Percentiles rank a stretch among this genome's conserved stretches.
Conservation (phyloP, 495 filamentous ascomycete genomes). For the Thermochaetoides thermophila region DNA sequence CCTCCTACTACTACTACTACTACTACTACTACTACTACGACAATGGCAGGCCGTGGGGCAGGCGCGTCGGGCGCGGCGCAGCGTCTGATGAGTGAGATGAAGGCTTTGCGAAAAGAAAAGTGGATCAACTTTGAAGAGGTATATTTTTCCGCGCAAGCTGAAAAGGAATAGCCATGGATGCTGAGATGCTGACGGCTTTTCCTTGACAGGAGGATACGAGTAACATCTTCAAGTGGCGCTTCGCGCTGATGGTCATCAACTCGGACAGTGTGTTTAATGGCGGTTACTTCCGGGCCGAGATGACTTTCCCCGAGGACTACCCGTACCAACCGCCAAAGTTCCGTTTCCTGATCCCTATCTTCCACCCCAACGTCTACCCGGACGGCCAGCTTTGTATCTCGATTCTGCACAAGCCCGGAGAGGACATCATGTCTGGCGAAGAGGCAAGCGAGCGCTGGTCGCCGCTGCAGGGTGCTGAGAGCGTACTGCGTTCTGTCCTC, state of each 20-base stretch:
- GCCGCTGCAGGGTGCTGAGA: conserved; percentile 82
- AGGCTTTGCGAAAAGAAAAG: conserved; percentile 42
- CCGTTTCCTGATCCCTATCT: conserved; percentile 61
- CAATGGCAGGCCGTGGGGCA: conserved; percentile 7
- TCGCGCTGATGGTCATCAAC: conserved; percentile 86
- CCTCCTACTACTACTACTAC: no score
- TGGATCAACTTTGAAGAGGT: conserved; percentile 72
- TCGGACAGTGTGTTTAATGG: conserved; percentile 81
- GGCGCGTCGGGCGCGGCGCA: conserved; percentile 45
- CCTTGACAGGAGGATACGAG: no score
- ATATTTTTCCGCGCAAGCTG: background rate
- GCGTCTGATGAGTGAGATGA: conserved; percentile 82
- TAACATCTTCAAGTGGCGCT: conserved; percentile 71
- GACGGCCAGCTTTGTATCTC: conserved; percentile 92
- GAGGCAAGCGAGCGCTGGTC: conserved; percentile 80
- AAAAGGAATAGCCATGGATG: no score
- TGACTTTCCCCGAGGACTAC: conserved; percentile 82
- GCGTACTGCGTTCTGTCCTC: conserved; percentile 81
- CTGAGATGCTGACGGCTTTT: conserved; percentile 5
- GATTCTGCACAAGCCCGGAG: conserved; percentile 83
- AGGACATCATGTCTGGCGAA: conserved; percentile 86
- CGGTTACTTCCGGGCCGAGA: conserved; percentile 79
- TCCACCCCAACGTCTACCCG: conserved; percentile 86
- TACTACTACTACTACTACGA: no score
- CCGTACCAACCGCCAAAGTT: conserved; percentile 88